Base-by-base conservation (phyloP, 768 basidiomycete species). In the Boletus subparvulus region DNA sequence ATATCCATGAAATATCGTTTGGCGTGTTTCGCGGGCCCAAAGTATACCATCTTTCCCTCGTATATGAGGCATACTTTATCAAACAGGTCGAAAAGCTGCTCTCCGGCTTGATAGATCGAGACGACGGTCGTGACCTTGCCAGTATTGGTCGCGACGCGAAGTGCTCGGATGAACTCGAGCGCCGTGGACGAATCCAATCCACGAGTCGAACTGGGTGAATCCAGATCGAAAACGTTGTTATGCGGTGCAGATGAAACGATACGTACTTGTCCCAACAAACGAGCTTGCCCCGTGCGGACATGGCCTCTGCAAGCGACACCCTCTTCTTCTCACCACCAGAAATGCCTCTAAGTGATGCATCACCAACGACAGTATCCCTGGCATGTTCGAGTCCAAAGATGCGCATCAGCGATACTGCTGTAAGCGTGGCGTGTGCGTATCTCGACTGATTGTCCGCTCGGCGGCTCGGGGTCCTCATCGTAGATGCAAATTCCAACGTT, bases 51-150 rank as follows among this genome's bases (percentile, higher is more conserved):
- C 32, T 32, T 60, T 30, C 58, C 58, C 1, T 60, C 58, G 12
- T 54, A 28, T 2, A 60, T 41, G 42, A 60, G 24, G n/a, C 55
- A 56, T 11, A 61, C 52, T 28, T 61, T 87, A 77, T 89, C 86
- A 62, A 89, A 94, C 42, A 79, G 74, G 21, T 80, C 56, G 56
- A 84, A 87, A 0, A 87, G 67, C 3, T 77, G 77, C 67, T 92
- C 89, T 49, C 86, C 86, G 9, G 89, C 92, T 71, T 94, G 92
- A 71, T 94, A 93, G 37, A 94, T 82, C 1, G 89, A 87, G n/a
- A 90, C 88, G 55, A 94, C 80, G 0, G 86, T 90, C 0, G 86
- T 75, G 17, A 70, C 56, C n/a, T 73, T 66, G 52, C 75, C 75
- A 4, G 79, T 74, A 62, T 90, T 84, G 0, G 88, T 88, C 4